Base-by-base conservation (phyloP, 805 yeast species). In the Cyberlindnera meyerae region DNA sequence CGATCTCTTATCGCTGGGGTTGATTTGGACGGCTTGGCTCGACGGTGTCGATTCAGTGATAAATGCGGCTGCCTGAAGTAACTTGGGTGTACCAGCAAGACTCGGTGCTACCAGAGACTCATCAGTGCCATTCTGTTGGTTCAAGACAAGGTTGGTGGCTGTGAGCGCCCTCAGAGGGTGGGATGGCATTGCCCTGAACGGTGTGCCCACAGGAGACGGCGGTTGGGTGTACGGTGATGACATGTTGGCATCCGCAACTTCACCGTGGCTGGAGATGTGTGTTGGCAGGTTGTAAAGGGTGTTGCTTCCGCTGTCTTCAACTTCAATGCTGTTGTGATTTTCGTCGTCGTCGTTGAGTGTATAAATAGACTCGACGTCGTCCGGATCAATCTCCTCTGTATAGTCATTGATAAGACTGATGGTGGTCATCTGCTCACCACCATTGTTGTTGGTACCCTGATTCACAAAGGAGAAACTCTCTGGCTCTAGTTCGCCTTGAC, bases 91-190 rank as follows among this genome's bases (percentile, higher is more conserved):
- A 18, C 27, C 36, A 6, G 41, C 34, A 5, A 45, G 48, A 8
- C 43, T 37, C 11, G 48, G 34, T 12, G 47, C 39, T 9, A 43
- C 27, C 15, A 50, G 34, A 12, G 49, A 43, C 25, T 50, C 55
- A 27, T 48, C 55, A 6, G 54, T 46, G 8, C 55, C 55, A 18
- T 43, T 43, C n/a, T 35, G 43, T 29, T 49, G 48, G 27, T 49
- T 51, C 24, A 51, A 38, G 8, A 45, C 49, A 8, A 51, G 34
- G 18, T 48, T 44, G 8, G 52, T 51, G 7, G 54, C 39, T 1
- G 59, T 48, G 15, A 54, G 29, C 2, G 59, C 58, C 14, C 58
- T 33, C 22, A 54, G 26, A 21, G 54, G 54, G 22, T 54, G 57
- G 8, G 43, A 33, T 8, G 58, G 48, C 8, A 36, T 33, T 29